phyloP scores from a whole-genome alignment of 441 rosid species.

The Croton laevigatus region DNA sequence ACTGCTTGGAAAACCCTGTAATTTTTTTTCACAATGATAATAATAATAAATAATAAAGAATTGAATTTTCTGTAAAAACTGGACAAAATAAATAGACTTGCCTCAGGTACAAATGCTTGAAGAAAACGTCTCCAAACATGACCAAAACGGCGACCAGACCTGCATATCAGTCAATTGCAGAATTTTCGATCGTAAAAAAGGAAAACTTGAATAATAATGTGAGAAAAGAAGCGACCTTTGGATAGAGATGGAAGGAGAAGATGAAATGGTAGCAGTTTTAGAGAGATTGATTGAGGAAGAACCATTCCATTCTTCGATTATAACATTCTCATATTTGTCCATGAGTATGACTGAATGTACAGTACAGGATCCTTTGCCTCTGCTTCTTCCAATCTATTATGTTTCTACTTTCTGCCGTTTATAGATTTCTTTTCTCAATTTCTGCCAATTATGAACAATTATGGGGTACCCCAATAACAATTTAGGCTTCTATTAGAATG shows the following conservation, averaged over 20 bases:
- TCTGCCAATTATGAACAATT: too few relatives aligned
- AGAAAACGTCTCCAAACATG: slow-evolving; percentile 81
- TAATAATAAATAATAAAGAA: too few relatives aligned
- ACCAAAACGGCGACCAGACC: slow-evolving; percentile 64
- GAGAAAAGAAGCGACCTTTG: slow-evolving; percentile 39
- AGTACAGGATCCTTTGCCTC: too few relatives aligned
- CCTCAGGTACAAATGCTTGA: slow-evolving; percentile 93
- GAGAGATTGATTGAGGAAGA: too few relatives aligned
- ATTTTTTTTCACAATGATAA: background rate
- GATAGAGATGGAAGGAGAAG: slow-evolving; percentile 47
- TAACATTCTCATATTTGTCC: too few relatives aligned
- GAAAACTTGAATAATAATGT: background rate
- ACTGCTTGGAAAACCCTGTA: slow-evolving; percentile 85
- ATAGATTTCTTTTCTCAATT: too few relatives aligned
- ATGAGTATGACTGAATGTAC: too few relatives aligned
- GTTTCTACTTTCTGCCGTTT: too few relatives aligned
- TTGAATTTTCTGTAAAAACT: background rate
- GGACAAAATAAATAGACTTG: slow-evolving; percentile 21
- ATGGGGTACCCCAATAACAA: too few relatives aligned
- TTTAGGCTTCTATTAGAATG: too few relatives aligned
- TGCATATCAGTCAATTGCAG: slow-evolving; percentile 21
- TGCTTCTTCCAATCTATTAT: too few relatives aligned
- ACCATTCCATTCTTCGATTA: too few relatives aligned
- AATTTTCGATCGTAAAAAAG: background rate
- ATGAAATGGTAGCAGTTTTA: background rate